A percentile compares a stretch with the other conserved stretches of the same genome.
phyloP scores from a whole-genome alignment of 179 eudicot genomes.

The Silene coronaria region DNA sequence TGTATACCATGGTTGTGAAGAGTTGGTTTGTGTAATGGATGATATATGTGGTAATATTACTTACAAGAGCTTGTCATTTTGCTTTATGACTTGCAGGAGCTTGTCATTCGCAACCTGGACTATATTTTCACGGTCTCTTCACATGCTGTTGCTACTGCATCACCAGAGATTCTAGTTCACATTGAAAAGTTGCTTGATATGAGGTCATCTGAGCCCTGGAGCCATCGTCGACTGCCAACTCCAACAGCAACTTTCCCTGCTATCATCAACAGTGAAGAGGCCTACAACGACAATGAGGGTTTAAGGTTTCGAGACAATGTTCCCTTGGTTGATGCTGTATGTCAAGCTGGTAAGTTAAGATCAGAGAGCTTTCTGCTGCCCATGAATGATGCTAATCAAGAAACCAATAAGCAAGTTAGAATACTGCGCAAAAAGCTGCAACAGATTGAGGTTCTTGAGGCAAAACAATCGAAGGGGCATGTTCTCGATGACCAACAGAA shows the following conservation, averaged over 20 bases:
- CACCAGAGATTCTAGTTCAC: constrained; percentile 58
- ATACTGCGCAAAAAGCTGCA: constrained; percentile 80
- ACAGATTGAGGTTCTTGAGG: constrained; percentile 95
- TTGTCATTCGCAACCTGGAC: constrained; percentile 80
- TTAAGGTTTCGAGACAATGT: constrained; percentile 47
- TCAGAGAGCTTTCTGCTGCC: constrained; percentile 53
- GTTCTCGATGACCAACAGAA: constrained; percentile 85
- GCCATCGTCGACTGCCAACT: constrained; percentile 82
- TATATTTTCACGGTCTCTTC: constrained; percentile 64
- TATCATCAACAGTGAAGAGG: constrained; percentile 80
- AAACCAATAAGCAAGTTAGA: constrained; percentile 48
- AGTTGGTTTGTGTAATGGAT: no score
- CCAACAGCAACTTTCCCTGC: constrained; percentile 90
- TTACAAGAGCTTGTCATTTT: background rate
- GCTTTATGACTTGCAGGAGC: constrained; percentile 54
- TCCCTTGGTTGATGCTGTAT: constrained; percentile 24
- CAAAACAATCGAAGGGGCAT: constrained; percentile 61
- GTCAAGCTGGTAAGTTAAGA: constrained; percentile 37
- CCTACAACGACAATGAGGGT: constrained; percentile 54
- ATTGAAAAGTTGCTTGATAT: constrained; percentile 72
- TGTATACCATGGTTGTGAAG: no score
- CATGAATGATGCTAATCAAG: constrained; percentile 40
- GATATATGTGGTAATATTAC: no score
- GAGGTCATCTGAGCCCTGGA: constrained; percentile 90
- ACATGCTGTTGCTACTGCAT: constrained; percentile 57